Evolutionary conservation across 176 grass and related monocot species (phyloP).

Genomic region (Avena sativa): DNA sequence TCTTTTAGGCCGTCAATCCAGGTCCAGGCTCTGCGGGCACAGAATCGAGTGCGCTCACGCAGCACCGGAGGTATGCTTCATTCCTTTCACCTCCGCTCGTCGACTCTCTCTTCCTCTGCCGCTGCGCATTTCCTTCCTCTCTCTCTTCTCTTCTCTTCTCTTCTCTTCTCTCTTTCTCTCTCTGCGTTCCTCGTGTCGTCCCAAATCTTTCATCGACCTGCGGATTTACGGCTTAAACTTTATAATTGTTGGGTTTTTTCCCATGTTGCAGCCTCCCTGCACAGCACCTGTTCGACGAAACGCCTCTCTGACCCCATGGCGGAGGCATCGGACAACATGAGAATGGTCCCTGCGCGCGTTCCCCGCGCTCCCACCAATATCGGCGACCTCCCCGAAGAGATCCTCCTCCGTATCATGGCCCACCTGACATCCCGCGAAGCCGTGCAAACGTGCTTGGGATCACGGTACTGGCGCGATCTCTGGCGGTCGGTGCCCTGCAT

Average conservation of each 20-base stretch:
- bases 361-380: background rate
- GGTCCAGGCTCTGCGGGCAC: no score
- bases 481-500: slow-evolving; percentile 10
- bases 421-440: background rate
- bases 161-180: background rate
- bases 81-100: background rate
- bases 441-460: background rate
- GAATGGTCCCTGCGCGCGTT: background rate
- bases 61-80: background rate
- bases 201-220: background rate
- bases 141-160: background rate
- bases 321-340: background rate
- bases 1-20: no score
- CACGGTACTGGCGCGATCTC: slow-evolving; percentile 25
- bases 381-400: background rate
- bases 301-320: background rate
- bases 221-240: background rate
- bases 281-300: slow-evolving; percentile 32
- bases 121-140: background rate
- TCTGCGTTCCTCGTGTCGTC: background rate
- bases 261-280: background rate
- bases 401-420: slow-evolving; percentile 20
- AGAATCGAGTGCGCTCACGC: background rate
- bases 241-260: background rate
- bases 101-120: background rate